Conservation (phyloP, 345 rosid genomes). For the Brassica incana region DNA sequence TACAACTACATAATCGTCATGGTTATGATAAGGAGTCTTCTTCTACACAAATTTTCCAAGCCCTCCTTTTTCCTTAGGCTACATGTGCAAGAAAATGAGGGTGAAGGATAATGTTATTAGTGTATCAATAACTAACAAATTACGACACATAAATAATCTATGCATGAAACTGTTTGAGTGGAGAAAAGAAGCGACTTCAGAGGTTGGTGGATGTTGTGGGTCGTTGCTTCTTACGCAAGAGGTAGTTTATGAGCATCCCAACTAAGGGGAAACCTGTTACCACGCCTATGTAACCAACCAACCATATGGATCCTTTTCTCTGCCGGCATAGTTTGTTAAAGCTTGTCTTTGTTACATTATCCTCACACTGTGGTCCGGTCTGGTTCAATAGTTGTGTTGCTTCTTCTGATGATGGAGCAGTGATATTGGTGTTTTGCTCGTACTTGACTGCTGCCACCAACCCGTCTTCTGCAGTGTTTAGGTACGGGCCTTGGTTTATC, state of each 20-base stretch:
- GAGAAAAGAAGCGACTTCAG: not conserved
- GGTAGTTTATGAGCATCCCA: conserved; percentile 45
- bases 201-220: not conserved
- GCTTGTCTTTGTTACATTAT: conserved; percentile 40
- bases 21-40: not conserved
- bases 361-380: conserved; percentile 30
- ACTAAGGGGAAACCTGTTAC: conserved; percentile 63
- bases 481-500: conserved; percentile 70
- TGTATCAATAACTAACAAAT: not conserved
- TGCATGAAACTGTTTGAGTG: not conserved
- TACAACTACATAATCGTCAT: no score
- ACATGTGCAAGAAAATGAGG: not conserved
- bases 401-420: conserved; percentile 21
- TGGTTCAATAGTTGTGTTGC: conserved; percentile 11
- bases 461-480: conserved; percentile 64
- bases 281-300: conserved; percentile 58
- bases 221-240: conserved; percentile 51
- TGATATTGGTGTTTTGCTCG: conserved; percentile 34
- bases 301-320: conserved; percentile 49
- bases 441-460: conserved; percentile 59
- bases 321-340: conserved; percentile 38
- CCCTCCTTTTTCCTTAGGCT: not conserved
- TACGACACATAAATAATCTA: not conserved
- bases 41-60: no score
- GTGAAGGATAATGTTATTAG: not conserved